Evolutionary conservation across 2,329 filamentous ascomycete genomes (phyloP).

Genomic region (Coniella vitis): DNA sequence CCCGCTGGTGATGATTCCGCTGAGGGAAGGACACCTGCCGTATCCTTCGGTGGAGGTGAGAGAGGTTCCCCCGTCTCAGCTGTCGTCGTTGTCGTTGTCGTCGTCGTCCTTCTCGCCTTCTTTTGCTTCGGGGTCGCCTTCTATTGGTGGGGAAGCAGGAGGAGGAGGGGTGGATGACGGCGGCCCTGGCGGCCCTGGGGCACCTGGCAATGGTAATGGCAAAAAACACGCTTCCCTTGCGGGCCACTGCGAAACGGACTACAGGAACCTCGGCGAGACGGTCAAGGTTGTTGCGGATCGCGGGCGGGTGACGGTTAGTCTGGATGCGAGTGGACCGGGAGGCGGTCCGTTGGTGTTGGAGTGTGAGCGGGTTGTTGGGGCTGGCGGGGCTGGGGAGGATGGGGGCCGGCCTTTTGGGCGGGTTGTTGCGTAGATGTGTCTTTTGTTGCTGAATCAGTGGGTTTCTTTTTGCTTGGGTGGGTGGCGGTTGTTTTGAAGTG

Average conservation of each 20-base stretch:
- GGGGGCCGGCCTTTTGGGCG: conserved; percentile 31
- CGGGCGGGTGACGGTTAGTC: conserved; percentile 63
- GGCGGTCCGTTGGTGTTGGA: conserved; percentile 63
- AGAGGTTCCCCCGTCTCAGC: conserved; percentile 38
- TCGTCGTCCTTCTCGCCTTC: too few relatives aligned
- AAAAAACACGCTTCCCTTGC: conserved; percentile 19
- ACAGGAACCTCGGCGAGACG: conserved; percentile 68
- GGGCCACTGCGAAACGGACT: conserved; percentile 70
- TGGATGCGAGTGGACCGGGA: conserved; percentile 59
- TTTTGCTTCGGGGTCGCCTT: too few relatives aligned
- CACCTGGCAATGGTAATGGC: conserved; percentile 16
- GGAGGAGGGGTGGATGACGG: too few relatives aligned
- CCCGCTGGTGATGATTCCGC: conserved; percentile 69
- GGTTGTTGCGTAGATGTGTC: not conserved
- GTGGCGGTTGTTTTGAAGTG: not conserved
- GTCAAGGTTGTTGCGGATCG: conserved; percentile 69
- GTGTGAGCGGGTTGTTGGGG: conserved; percentile 39
- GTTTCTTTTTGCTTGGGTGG: too few relatives aligned
- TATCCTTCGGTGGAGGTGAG: conserved; percentile 75
- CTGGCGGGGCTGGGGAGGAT: not conserved
- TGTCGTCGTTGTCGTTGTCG: too few relatives aligned
- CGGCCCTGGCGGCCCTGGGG: not conserved
- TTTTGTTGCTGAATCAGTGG: too few relatives aligned
- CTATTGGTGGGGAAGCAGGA: too few relatives aligned
- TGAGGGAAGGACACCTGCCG: conserved; percentile 70